phyloP scores from a whole-genome alignment of 768 basidiomycete genomes.

The Termitomyces sp. region DNA sequence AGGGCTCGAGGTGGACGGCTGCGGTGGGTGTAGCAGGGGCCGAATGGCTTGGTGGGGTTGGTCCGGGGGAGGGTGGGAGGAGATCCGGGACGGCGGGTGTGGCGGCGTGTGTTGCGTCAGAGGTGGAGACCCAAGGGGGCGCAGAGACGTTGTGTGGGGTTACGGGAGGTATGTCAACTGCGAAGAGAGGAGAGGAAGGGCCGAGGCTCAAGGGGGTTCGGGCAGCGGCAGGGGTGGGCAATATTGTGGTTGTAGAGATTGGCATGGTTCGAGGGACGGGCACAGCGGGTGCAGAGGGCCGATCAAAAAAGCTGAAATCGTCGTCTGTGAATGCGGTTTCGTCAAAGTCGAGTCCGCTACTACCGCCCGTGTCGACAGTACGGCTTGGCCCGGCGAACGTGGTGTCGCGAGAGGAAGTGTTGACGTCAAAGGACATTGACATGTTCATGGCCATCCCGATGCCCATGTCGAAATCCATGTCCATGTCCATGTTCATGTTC shows the following conservation, averaged over 20 bases:
- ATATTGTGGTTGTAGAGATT: not conserved
- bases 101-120: slow-evolving; percentile 11
- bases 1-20: slow-evolving; percentile 38
- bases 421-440: slow-evolving; percentile 22
- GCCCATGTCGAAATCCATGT: slow-evolving; percentile 42
- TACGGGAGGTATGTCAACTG: not conserved
- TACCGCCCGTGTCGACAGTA: slow-evolving; percentile 17
- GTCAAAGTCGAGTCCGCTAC: slow-evolving; percentile 44
- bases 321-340: slow-evolving; percentile 72
- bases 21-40: slow-evolving; percentile 47
- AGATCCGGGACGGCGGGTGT: slow-evolving; percentile 35
- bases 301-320: slow-evolving; percentile 87
- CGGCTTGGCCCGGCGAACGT: not conserved
- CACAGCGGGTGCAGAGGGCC: slow-evolving; percentile 30
- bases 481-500: slow-evolving; percentile 23
- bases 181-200: slow-evolving; percentile 2
- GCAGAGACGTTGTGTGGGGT: slow-evolving; percentile 1
- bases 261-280: not conserved
- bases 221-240: slow-evolving; percentile 27
- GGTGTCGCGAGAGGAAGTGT: not conserved
- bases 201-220: slow-evolving; percentile 12
- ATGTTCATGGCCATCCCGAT: slow-evolving; percentile 32
- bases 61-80: slow-evolving; percentile 47
- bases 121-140: slow-evolving; percentile 7
- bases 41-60: slow-evolving; percentile 42